phyloP scores from a whole-genome alignment of 75 land plant genomes.

The Cryptomeria japonica region DNA sequence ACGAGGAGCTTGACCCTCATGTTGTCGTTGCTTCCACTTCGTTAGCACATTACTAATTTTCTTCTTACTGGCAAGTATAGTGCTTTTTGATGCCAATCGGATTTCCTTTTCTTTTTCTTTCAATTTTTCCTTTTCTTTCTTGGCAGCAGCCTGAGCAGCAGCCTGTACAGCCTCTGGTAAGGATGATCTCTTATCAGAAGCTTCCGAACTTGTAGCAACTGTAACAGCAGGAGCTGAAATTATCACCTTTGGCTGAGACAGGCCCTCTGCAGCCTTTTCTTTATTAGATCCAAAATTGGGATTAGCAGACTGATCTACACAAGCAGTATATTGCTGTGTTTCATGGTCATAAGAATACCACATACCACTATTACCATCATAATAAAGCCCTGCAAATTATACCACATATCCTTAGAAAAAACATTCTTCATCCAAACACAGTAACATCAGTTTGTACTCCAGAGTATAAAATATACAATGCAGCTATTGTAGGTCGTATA shows the following conservation, averaged over 20 bases:
- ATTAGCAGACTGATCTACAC: slow-evolving; percentile 21
- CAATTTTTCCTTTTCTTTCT: slow-evolving; percentile 44
- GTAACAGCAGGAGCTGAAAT: slow-evolving; percentile 42
- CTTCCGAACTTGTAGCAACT: slow-evolving; percentile 15
- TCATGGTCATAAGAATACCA: slow-evolving; percentile 53
- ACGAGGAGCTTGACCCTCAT: slow-evolving; percentile 16
- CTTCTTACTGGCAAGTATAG: slow-evolving; percentile 33
- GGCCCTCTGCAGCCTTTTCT: slow-evolving; percentile 5
- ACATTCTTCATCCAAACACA: background rate
- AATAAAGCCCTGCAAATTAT: slow-evolving; percentile 33
- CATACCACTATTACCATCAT: slow-evolving; percentile 47
- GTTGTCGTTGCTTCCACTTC: slow-evolving; percentile 49
- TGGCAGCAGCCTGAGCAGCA: slow-evolving; percentile 32
- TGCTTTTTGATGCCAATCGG: slow-evolving; percentile 25
- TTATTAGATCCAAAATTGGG: background rate
- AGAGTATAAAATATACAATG: no score
- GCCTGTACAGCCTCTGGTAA: slow-evolving; percentile 44
- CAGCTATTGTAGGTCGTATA: background rate
- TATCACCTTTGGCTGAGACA: slow-evolving; percentile 16
- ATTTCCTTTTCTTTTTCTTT: slow-evolving; percentile 41
- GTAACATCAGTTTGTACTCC: background rate
- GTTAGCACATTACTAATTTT: slow-evolving; percentile 41
- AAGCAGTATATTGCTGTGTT: slow-evolving; percentile 38
- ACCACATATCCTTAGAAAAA: background rate
- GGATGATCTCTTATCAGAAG: slow-evolving; percentile 19